Conservation (phyloP, 2,329 filamentous ascomycete genomes). For the Boeremia exigua region DNA sequence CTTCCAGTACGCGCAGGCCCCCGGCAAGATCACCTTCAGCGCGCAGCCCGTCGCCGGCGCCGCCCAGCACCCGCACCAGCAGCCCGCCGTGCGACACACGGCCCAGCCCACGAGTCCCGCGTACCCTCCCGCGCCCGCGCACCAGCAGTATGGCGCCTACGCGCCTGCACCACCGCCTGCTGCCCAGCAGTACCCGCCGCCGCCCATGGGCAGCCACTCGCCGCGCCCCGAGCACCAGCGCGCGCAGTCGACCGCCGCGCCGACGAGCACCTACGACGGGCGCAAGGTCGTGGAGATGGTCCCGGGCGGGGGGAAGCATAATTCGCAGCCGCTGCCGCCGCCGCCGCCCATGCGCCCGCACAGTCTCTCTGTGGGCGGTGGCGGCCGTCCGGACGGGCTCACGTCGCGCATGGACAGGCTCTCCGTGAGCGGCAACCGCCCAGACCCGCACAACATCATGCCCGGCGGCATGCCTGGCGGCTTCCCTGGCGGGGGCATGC, state of each 20-base stretch:
- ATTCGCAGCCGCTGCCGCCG: slow-evolving; percentile 42
- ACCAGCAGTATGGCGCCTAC: slow-evolving; percentile 34
- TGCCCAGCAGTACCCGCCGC: slow-evolving; percentile 35
- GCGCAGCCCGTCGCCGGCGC: slow-evolving; percentile 41
- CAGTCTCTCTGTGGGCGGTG: slow-evolving; percentile 25
- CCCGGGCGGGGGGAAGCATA: slow-evolving; percentile 41
- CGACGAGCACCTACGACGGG: slow-evolving; percentile 33
- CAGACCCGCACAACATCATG: slow-evolving; percentile 37
- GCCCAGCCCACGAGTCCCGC: slow-evolving; percentile 29
- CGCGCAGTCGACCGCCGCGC: slow-evolving; percentile 28
- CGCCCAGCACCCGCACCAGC: neutral
- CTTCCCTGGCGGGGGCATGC: slow-evolving; percentile 45
- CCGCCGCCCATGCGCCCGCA: slow-evolving; percentile 44
- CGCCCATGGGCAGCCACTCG: slow-evolving; percentile 40
- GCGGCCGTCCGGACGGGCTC: slow-evolving; percentile 44
- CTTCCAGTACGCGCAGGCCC: slow-evolving; percentile 51
- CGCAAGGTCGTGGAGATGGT: slow-evolving; percentile 52
- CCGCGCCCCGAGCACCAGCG: slow-evolving; percentile 36
- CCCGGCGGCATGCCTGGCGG: slow-evolving; percentile 39
- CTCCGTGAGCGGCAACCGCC: slow-evolving; percentile 53
- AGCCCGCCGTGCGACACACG: slow-evolving; percentile 33
- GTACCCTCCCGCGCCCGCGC: slow-evolving; percentile 24
- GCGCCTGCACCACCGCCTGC: slow-evolving; percentile 18
- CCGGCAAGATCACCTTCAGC: slow-evolving; percentile 53
- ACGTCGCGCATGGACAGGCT: slow-evolving; percentile 53